Base-by-base conservation (phyloP, 2,329 filamentous ascomycete species). In the Phialocephala subalpina region DNA sequence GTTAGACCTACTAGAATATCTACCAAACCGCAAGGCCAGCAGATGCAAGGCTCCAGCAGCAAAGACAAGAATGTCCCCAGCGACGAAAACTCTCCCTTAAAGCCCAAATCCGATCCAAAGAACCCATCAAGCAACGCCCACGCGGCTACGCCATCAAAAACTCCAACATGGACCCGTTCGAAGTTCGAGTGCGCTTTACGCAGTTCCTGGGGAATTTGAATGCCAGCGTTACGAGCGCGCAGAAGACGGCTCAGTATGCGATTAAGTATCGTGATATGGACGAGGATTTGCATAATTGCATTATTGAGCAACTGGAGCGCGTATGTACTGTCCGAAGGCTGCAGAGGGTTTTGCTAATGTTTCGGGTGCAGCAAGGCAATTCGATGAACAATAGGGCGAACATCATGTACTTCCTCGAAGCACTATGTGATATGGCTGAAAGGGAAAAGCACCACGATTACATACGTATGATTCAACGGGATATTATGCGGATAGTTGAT, bases 381-480 rank as follows among this genome's bases (percentile, higher is more conserved):
- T 95, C 92, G 72, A 97, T 99, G 92, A 99, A 99, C 80, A 97
- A 91, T 60, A 87, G 95, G 67, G 97, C 96, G 66, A 99, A 99
- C 78, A 98, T 99, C 78, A 97, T 99, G 92, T 99, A 97, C 80
- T 99, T 99, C 80, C 91, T 99, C 76, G 95, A 98, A 76, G 92
- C 95, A 73, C 92, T 99, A 72, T 92, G 97, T 77, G 95, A 98
- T 77, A 73, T 75, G 71, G 74, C 75, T 6, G 62, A 69, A 9
- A 64, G 67, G 88, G 69, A 91, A 89, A 71, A 92, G 93, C 90
- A 96, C 73, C 81, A 86, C 61, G 90, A 93, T 69, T 99, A 97
- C 76, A 89, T 97, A 33, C 88, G 91, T 60, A 97, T 98, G 93
- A 92, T 99, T 81, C 92, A 97, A 79, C 86, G 94, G 56, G 96